Evolutionary conservation across 2,329 filamentous ascomycete species (phyloP).

Genomic region (Colletotrichum salicis): DNA sequence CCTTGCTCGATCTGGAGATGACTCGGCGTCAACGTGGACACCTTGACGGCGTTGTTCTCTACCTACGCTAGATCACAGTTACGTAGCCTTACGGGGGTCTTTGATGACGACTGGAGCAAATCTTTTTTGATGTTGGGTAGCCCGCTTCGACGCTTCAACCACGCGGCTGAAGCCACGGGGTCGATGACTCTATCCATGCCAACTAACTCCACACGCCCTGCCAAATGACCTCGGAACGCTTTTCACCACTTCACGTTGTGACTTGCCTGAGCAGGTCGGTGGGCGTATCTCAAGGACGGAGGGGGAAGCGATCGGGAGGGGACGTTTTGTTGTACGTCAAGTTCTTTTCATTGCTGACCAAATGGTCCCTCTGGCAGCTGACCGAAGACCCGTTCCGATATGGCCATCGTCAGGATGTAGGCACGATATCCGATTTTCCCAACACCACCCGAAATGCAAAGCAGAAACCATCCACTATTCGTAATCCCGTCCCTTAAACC

Average conservation of each 20-base stretch:
- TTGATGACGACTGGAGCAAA: slow-evolving; percentile 6
- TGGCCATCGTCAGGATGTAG: slow-evolving; percentile 55
- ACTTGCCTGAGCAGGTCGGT: slow-evolving; percentile 6
- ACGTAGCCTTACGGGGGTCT: not conserved
- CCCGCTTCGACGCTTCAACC: not conserved
- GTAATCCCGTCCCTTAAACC: slow-evolving; percentile 70
- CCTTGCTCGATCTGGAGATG: not conserved
- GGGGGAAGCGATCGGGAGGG: slow-evolving; percentile 27
- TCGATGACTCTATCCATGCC: slow-evolving; percentile 7
- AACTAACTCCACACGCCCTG: slow-evolving; percentile 2
- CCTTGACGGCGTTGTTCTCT: not conserved
- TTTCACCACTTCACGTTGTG: slow-evolving; percentile 18
- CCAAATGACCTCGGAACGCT: slow-evolving; percentile 5
- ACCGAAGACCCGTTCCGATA: slow-evolving; percentile 48
- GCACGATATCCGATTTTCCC: slow-evolving; percentile 55
- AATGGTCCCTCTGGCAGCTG: slow-evolving; percentile 48
- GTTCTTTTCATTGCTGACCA: slow-evolving; percentile 56
- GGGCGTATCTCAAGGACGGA: slow-evolving; percentile 7
- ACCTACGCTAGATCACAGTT: not conserved
- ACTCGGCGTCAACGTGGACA: not conserved
- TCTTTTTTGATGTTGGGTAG: slow-evolving; percentile 1
- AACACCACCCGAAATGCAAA: slow-evolving; percentile 60
- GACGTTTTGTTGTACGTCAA: slow-evolving; percentile 36
- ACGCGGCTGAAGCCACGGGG: not conserved
- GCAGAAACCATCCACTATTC: slow-evolving; percentile 48